Base-by-base conservation (phyloP, 2,329 filamentous ascomycete genomes). In the Dothistroma septosporum region DNA sequence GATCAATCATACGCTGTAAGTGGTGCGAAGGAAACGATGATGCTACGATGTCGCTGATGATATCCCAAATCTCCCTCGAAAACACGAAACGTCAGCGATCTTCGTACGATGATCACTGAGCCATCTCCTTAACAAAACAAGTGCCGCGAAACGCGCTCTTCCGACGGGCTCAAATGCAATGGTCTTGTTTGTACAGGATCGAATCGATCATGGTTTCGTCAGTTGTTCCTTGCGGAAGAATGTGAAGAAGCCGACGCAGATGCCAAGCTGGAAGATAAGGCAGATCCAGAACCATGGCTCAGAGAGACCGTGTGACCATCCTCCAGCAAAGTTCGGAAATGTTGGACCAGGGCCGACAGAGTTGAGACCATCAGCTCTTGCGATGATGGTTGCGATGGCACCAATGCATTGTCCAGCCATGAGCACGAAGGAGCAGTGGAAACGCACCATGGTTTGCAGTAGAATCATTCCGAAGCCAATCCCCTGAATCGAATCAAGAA, bases 381-480 rank as follows among this genome's bases (percentile, higher is more conserved):
- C 85, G 32, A 83, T 77, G 41, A 88, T 88, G 1, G 86, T 88
- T 2, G 82, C 84, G 4, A 84, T 72, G 5, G 82, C 83, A 12
- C 86, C 86, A 22, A 88, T 70, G 9, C 87, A 80, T 73, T 89
- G 86, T 2, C 85, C 85, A 1, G 76, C 79, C 44, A 87, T 53
- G 22, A 88, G 75, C 0, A 85, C 83, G 65, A 85, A 86, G 57
- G 83, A 79, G 59, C 88, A 85, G 68, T 89, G 86, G 71, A 87
- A 80, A 21, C 86, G 77, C n/a, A 68, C 68, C 63, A 71, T 69
- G 0, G 85, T 88, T 70, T 87, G 84, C 47, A 88, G 74, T 4
- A 89, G 76, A 55, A 88, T 84, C 85, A 88, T 88, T 57, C 86
- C 86, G 58, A 88, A 82, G 1, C 86, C 86, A 1, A 88, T 82